phyloP scores from a whole-genome alignment of 2,329 filamentous ascomycete species.

The Davidsoniella australis region DNA sequence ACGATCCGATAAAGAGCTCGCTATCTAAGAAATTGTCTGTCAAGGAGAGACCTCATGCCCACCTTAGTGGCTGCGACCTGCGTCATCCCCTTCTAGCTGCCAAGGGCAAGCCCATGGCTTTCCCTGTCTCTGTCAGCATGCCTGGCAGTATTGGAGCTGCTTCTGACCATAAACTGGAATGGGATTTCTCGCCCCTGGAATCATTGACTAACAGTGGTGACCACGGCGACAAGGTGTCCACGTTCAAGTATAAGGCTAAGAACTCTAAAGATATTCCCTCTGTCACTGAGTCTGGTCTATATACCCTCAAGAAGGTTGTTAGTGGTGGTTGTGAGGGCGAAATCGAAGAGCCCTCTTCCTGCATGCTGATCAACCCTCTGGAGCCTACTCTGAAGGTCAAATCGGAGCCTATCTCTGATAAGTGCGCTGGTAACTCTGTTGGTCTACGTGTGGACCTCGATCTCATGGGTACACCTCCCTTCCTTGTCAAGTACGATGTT shows the following conservation, averaged over 20 bases:
- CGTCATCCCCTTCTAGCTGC: constrained; percentile 70
- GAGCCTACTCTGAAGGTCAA: constrained; percentile 62
- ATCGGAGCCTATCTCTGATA: constrained; percentile 74
- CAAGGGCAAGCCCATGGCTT: constrained; percentile 46
- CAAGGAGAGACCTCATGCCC: constrained; percentile 65
- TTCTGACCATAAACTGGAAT: constrained; percentile 57
- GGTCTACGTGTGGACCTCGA: constrained; percentile 80
- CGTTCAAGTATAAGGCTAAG: constrained; percentile 43
- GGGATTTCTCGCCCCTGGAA: constrained; percentile 64
- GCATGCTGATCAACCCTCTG: constrained; percentile 76
- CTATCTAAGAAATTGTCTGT: constrained; percentile 68
- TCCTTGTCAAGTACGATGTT: constrained; percentile 63
- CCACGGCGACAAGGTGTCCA: constrained; percentile 40
- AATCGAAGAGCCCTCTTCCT: constrained; percentile 85
- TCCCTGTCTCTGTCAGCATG: constrained; percentile 39
- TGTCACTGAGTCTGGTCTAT: constrained; percentile 67
- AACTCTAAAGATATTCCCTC: constrained; percentile 43
- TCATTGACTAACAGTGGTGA: constrained; percentile 53
- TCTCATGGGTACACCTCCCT: constrained; percentile 81
- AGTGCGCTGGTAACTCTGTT: constrained; percentile 85
- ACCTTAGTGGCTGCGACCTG: constrained; percentile 58
- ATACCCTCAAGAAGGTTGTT: constrained; percentile 64
- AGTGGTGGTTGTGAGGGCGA: constrained; percentile 76
- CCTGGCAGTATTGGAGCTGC: constrained; percentile 47
- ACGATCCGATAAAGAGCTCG: constrained; percentile 39